phyloP scores from a whole-genome alignment of 305 asterid species.

The Petunia hybrid region DNA sequence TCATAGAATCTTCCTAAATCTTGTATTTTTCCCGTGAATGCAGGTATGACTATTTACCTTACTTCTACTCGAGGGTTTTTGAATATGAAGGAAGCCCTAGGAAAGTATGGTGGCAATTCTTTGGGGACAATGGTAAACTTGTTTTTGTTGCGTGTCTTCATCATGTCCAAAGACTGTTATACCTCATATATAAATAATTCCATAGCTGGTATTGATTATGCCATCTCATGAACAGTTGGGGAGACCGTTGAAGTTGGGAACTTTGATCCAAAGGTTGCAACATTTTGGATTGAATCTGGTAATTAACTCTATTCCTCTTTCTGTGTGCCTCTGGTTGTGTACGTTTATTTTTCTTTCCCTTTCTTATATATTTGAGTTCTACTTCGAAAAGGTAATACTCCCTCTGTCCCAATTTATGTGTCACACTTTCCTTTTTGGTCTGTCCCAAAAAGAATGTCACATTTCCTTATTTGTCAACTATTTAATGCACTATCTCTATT shows the following conservation, averaged over 20 bases:
- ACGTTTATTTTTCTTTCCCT: constrained; percentile 12
- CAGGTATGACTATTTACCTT: constrained; percentile 94
- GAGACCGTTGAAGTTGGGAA: constrained; percentile 87
- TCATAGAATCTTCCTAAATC: constrained; percentile 18
- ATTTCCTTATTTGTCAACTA: too few species aligned
- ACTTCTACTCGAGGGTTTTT: constrained; percentile 91
- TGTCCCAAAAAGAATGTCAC: too few species aligned
- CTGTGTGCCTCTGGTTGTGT: constrained; percentile 27
- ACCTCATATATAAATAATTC: background rate
- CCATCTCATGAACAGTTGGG: constrained; percentile 65
- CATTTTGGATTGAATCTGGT: constrained; percentile 97
- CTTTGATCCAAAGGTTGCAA: constrained; percentile 89
- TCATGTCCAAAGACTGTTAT: background rate
- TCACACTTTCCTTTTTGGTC: too few species aligned
- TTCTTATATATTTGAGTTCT: background rate
- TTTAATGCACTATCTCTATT: too few species aligned
- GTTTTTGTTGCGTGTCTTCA: constrained; percentile 17
- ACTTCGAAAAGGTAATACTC: background rate
- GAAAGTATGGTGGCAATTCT: constrained; percentile 99
- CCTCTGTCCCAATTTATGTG: too few species aligned
- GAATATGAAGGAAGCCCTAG: constrained; percentile 95
- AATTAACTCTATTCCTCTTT: constrained; percentile 34
- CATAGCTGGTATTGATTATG: constrained; percentile 36
- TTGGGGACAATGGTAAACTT: constrained; percentile 84
- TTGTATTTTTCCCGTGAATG: constrained; percentile 26